Conservation (phyloP, 140 eudicot species). For the Bidens hawaiensis region DNA sequence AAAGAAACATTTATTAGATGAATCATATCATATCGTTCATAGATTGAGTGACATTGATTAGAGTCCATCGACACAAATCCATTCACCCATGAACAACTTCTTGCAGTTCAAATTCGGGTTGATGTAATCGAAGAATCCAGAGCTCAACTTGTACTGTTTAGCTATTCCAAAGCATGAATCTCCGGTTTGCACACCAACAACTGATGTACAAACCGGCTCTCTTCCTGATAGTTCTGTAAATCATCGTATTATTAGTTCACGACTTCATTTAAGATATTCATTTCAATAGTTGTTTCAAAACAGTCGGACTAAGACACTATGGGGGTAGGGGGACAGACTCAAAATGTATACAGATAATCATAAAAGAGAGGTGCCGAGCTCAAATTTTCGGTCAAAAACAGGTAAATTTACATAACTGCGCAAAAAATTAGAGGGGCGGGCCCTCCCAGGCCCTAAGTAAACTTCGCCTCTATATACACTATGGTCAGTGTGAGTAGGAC, state of each 20-base stretch:
- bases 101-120: constrained; percentile 39
- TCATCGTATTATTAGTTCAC: background rate
- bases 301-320: too few relatives aligned
- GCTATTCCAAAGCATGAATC: constrained; percentile 23
- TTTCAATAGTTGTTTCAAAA: too few relatives aligned
- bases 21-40: background rate
- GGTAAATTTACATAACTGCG: too few relatives aligned
- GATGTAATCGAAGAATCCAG: constrained; percentile 22
- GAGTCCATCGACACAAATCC: constrained; percentile 25
- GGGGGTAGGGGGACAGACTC: too few relatives aligned
- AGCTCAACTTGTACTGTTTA: constrained; percentile 22
- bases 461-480: too few relatives aligned
- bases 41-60: background rate
- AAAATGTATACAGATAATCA: too few relatives aligned
- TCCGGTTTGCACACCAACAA: constrained; percentile 17
- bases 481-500: too few relatives aligned
- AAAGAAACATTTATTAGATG: constrained; percentile 5
- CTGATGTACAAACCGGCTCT: constrained; percentile 5
- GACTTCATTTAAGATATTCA: background rate
- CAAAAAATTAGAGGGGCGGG: too few relatives aligned
- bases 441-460: too few relatives aligned
- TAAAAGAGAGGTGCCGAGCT: too few relatives aligned
- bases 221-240: background rate
- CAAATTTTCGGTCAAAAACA: too few relatives aligned
- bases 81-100: constrained; percentile 30